Evolutionary conservation across 345 rosid genomes (phyloP), one percentile per base, ranked within the genome.

Genomic region (Arabidopsis suecica): DNA sequence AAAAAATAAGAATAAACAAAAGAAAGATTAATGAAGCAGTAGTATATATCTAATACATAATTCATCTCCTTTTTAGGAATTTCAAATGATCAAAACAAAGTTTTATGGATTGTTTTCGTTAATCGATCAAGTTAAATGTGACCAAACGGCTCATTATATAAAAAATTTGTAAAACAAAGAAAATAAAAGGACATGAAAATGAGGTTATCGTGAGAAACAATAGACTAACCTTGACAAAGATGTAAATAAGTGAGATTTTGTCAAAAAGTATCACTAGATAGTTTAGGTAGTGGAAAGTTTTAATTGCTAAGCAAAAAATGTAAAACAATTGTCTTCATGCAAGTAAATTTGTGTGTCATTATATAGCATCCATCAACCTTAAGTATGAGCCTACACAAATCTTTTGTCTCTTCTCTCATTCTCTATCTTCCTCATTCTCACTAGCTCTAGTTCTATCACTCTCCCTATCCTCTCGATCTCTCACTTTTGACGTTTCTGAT

Each of bases 251-350:
- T 47, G 65, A 62, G 13, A 36, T 63, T 69, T 69, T 70, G 72
- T 70, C 80, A 77, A 71, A 77, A 77, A 47, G 67, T 25, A 22
- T 63, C 76, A 77, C 72, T 77, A 70, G 20, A 28, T 60, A 51
- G 38, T n/a, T 14, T 66, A n/a, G 20, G 61, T 68, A 42, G 23
- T 51, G 63, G 37, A 32, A 61, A 58, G 57, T 69, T 62, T 69
- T 51, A 28, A 36, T 44, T 70, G 38, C 47, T 67, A 49, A 49
- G 30, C 47, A 66, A 36, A 36, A 14, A 18, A 28, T 30, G 61
- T 41, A 32, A 76, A 4, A 63, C 42, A 53, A 23, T 70, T 70
- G 70, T 77, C 76, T 64, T 57, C 61, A 71, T 47, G 76, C 62
- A 65, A 71, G 37, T 71, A 37, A 77, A 55, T 53, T 61, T 50